These are phyloP conservation scores for Phytopythium ostracodes DNA, from an alignment of 352 stramenopile genomes.

Conservation along the genomic window DNA sequence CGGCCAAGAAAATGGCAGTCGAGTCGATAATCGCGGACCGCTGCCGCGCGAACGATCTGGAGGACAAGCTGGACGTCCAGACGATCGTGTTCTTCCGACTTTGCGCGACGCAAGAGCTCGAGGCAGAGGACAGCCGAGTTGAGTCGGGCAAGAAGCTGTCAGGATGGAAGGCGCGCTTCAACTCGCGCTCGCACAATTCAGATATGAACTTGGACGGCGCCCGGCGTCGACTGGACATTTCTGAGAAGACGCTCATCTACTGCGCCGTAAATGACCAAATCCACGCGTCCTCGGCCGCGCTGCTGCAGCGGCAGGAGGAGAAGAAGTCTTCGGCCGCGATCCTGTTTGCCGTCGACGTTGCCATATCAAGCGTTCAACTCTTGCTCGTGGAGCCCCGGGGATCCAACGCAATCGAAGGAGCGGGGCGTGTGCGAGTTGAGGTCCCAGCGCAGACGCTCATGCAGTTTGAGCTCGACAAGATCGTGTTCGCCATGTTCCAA, in stretches of 20 bases:
- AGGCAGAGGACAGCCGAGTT: slow-evolving; percentile 57
- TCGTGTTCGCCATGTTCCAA: slow-evolving; percentile 63
- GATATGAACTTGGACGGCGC: slow-evolving; percentile 11
- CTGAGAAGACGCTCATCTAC: slow-evolving; percentile 57
- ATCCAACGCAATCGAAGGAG: not conserved
- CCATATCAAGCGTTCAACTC: slow-evolving; percentile 52
- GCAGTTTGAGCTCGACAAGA: slow-evolving; percentile 62
- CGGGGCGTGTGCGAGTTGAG: not conserved
- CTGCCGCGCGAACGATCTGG: slow-evolving; percentile 47
- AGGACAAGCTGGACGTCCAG: slow-evolving; percentile 68
- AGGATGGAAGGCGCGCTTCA: slow-evolving; percentile 69
- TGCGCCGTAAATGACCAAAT: slow-evolving; percentile 54
- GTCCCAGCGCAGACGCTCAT: slow-evolving; percentile 48
- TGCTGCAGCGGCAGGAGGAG: slow-evolving; percentile 39
- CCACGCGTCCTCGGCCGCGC: slow-evolving; percentile 39
- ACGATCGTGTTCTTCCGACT: slow-evolving; percentile 81
- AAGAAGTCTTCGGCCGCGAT: slow-evolving; percentile 51
- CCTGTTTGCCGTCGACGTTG: slow-evolving; percentile 60
- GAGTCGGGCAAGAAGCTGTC: slow-evolving; percentile 66
- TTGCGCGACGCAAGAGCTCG: slow-evolving; percentile 58
- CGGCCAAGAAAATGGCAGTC: slow-evolving; percentile 44
- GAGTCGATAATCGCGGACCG: slow-evolving; percentile 48
- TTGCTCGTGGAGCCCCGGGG: slow-evolving; percentile 22
- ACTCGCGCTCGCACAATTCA: slow-evolving; percentile 20
- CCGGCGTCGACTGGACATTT: slow-evolving; percentile 21